Conservation (phyloP, 306 rosid species). For the Hylodesmum podocarpum region DNA sequence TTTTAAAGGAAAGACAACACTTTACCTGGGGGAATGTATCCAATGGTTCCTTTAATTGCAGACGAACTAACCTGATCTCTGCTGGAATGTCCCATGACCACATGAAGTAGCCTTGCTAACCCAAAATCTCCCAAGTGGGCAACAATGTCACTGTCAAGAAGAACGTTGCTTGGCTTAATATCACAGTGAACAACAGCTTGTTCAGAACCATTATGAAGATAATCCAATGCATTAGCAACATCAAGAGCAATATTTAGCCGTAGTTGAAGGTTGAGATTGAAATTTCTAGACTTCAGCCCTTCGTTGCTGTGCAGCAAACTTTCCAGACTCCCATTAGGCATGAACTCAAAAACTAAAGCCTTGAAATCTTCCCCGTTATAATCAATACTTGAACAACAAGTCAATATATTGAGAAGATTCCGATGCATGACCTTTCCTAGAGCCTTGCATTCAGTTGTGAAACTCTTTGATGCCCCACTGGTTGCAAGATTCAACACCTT, state of each 20-base stretch:
- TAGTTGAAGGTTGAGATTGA: background rate
- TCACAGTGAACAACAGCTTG: constrained; percentile 39
- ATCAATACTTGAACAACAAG: constrained; percentile 38
- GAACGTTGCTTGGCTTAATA: constrained; percentile 49
- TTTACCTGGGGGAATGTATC: constrained; percentile 40
- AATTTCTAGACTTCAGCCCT: background rate
- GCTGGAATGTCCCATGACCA: background rate
- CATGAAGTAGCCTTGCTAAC: constrained; percentile 33
- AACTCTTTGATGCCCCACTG: constrained; percentile 40
- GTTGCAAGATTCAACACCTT: constrained; percentile 43
- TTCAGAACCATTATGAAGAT: constrained; percentile 37
- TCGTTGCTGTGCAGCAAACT: background rate
- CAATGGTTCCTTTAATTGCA: constrained; percentile 34
- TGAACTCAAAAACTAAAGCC: constrained; percentile 41
- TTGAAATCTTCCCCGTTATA: constrained; percentile 35
- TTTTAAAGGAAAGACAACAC: background rate
- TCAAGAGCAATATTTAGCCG: constrained; percentile 37
- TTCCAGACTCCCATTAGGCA: constrained; percentile 45
- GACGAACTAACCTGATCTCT: constrained; percentile 24
- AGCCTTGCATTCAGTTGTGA: constrained; percentile 34
- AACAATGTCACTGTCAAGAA: constrained; percentile 36
- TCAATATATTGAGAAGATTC: constrained; percentile 36
- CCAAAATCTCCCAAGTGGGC: constrained; percentile 51
- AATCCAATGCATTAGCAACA: constrained; percentile 41
- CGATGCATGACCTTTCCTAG: constrained; percentile 23